phyloP scores from a whole-genome alignment of 352 stramenopile species.

The Pythium graminicola region DNA sequence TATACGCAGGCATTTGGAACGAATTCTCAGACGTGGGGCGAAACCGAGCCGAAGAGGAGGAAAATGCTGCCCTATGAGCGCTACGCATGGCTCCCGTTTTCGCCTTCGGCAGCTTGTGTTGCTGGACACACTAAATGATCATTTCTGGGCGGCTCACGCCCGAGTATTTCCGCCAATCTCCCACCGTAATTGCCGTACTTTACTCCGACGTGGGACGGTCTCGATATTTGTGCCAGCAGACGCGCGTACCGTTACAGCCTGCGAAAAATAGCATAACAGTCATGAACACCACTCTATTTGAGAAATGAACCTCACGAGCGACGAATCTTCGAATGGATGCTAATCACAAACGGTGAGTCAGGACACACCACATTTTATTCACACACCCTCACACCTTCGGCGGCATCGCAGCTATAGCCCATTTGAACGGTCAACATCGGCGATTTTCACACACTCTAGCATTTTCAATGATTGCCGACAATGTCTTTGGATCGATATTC shows the following conservation, averaged over 20 bases:
- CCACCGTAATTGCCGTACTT: too few species aligned
- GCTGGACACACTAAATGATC: neutral
- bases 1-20: conserved; percentile 46
- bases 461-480: conserved; percentile 13
- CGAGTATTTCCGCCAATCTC: conserved; percentile 4
- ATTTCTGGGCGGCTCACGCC: neutral
- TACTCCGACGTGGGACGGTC: neutral
- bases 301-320: neutral
- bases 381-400: too few species aligned
- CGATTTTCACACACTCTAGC: neutral
- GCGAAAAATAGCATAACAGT: conserved; percentile 8
- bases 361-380: too few species aligned
- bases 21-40: conserved; percentile 2
- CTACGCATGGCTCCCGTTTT: conserved; percentile 5
- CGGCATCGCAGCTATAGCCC: too few species aligned
- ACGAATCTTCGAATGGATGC: neutral
- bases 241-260: too few species aligned
- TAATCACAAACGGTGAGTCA: too few species aligned
- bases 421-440: too few species aligned
- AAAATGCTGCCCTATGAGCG: neutral
- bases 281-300: too few species aligned
- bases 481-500: conserved; percentile 25
- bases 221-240: neutral
- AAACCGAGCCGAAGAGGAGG: conserved; percentile 10
- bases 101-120: neutral